Conservation (phyloP, 768 basidiomycete genomes). For the Russula ochroleuca region DNA sequence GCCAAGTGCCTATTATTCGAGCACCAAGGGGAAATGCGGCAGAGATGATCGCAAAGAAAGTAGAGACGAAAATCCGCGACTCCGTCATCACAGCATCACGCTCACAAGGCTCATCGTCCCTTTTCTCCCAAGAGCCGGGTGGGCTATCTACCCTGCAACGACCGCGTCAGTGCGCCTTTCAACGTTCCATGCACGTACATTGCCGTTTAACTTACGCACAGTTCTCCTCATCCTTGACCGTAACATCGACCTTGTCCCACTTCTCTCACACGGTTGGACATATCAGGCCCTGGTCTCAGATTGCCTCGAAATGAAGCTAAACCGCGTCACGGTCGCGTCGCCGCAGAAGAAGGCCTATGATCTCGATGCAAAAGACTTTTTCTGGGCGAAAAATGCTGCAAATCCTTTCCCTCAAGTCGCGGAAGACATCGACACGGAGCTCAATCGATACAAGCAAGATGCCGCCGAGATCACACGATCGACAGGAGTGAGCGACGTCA, state of each 20-base stretch:
- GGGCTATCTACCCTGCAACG: conserved; percentile 83
- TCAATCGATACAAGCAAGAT: conserved; percentile 91
- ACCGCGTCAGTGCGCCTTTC: conserved; percentile 56
- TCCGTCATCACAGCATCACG: conserved; percentile 68
- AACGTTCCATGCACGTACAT: not conserved
- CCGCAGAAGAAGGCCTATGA: conserved; percentile 86
- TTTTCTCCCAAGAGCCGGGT: conserved; percentile 76
- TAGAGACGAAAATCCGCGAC: conserved; percentile 90
- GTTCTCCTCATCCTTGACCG: conserved; percentile 92
- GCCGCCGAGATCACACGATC: conserved; percentile 95
- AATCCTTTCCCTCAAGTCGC: conserved; percentile 98
- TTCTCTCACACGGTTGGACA: conserved; percentile 96
- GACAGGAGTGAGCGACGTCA: conserved; percentile 93
- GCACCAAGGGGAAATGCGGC: conserved; percentile 95
- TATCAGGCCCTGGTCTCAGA: conserved; percentile 98
- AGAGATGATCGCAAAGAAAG: conserved; percentile 97
- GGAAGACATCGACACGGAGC: conserved; percentile 90
- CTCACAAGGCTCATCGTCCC: conserved; percentile 52
- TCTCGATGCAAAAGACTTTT: conserved; percentile 97
- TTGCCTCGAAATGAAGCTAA: conserved; percentile 94
- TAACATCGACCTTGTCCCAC: conserved; percentile 90
- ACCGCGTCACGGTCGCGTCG: conserved; percentile 80
- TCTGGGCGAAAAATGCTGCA: conserved; percentile 95
- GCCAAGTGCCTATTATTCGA: conserved; percentile 91
- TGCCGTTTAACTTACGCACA: conserved; percentile 34